Evolutionary conservation across 768 basidiomycete genomes (phyloP).

Genomic region (Tricholoma furcatifolium): DNA sequence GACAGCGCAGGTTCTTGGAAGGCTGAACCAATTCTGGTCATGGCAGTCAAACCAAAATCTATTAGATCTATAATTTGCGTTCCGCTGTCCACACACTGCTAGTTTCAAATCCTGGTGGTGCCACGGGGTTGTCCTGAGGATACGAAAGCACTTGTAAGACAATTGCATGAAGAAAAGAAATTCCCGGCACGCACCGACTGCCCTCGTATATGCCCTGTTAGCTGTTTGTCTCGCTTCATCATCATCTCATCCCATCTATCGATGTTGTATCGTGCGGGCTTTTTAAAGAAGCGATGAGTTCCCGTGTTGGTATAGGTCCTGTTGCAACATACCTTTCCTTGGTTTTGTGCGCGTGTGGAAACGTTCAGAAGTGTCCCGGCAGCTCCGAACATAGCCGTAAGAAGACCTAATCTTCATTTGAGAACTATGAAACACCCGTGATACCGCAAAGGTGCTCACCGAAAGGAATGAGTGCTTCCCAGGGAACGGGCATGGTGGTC

Average conservation of each 20-base stretch:
- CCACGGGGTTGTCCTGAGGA: slow-evolving; percentile 59
- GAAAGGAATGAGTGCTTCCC: slow-evolving; percentile 96
- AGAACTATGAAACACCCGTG: not conserved
- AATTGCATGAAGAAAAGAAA: not conserved
- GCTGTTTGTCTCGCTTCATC: slow-evolving; percentile 86
- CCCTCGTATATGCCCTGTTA: slow-evolving; percentile 86
- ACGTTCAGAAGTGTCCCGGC: slow-evolving; percentile 85
- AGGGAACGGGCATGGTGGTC: slow-evolving; percentile 86
- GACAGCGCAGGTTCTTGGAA: not conserved
- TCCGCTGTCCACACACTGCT: slow-evolving; percentile 76
- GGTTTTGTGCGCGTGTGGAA: slow-evolving; percentile 79
- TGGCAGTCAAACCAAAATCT: slow-evolving; percentile 6
- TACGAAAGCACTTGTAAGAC: not conserved
- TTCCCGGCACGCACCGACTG: slow-evolving; percentile 63
- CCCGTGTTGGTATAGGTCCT: not conserved
- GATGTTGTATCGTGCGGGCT: slow-evolving; percentile 83
- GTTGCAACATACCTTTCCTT: slow-evolving; percentile 74
- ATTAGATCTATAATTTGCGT: slow-evolving; percentile 38
- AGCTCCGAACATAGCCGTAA: slow-evolving; percentile 86
- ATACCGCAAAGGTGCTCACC: slow-evolving; percentile 43
- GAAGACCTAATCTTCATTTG: slow-evolving; percentile 52
- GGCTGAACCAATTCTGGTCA: not conserved
- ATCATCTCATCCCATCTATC: slow-evolving; percentile 96
- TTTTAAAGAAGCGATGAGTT: not conserved
- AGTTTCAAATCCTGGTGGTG: slow-evolving; percentile 70